phyloP scores from a whole-genome alignment of 169 alveolate genomes.

The Cryptosporidium baileyi region DNA sequence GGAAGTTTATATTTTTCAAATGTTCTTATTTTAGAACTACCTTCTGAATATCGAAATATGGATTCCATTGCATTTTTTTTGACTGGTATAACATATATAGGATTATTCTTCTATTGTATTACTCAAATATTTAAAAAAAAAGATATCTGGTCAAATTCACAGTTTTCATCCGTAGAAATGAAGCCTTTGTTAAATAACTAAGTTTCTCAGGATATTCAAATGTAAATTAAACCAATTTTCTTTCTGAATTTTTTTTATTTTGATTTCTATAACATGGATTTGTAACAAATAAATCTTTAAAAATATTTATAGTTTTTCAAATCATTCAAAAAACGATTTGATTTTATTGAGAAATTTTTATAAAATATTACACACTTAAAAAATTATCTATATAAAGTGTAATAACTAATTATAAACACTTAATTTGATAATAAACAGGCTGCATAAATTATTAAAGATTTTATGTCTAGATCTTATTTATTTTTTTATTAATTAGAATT shows the following conservation, averaged over 20 bases:
- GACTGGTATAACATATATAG: slow-evolving; percentile 21
- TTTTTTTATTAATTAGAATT: too few species aligned
- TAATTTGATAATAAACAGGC: too few species aligned
- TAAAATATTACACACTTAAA: too few species aligned
- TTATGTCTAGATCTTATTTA: too few species aligned
- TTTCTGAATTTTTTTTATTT: not conserved
- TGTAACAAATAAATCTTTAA: too few species aligned
- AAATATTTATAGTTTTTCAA: too few species aligned
- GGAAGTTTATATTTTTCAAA: slow-evolving; percentile 30
- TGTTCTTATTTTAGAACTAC: slow-evolving; percentile 31
- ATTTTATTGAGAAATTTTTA: too few species aligned
- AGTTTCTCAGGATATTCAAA: not conserved
- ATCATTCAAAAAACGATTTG: too few species aligned
- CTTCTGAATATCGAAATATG: not conserved
- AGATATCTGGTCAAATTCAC: not conserved
- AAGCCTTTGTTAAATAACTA: slow-evolving; percentile 32
- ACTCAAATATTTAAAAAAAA: slow-evolving; percentile 14
- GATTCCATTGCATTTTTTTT: slow-evolving; percentile 28
- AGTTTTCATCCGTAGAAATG: slow-evolving; percentile 56
- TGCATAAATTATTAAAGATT: too few species aligned
- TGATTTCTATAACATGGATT: too few species aligned
- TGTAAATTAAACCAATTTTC: not conserved
- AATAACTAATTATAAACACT: too few species aligned
- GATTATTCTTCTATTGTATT: slow-evolving; percentile 5
- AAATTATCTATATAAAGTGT: too few species aligned